phyloP scores from a whole-genome alignment of 1,284 basidiomycete genomes.

The Rhodotorula sp. region DNA sequence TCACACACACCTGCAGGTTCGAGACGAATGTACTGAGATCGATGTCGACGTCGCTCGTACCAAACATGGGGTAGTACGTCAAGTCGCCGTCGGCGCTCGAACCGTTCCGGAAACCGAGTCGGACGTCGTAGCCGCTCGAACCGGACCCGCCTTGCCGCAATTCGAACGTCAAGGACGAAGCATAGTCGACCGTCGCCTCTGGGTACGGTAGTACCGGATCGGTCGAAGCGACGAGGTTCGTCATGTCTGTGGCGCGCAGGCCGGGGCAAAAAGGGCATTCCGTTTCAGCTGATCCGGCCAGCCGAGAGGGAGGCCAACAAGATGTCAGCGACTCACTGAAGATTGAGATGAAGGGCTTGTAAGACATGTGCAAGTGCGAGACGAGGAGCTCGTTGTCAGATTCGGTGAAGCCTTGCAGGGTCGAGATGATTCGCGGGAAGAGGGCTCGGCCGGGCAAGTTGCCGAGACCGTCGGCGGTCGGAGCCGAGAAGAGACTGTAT shows the following conservation, averaged over 20 bases:
- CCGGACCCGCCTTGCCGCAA: constrained; percentile 58
- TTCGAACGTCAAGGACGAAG: constrained; percentile 73
- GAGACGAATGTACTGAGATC: constrained; percentile 74
- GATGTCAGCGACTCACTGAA: constrained; percentile 43
- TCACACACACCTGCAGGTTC: constrained; percentile 56
- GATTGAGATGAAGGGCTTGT: constrained; percentile 15
- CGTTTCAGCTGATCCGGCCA: constrained; percentile 54
- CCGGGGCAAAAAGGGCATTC: not conserved
- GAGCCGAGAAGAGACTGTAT: constrained; percentile 67
- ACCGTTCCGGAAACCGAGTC: constrained; percentile 63
- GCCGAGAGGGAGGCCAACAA: constrained; percentile 59
- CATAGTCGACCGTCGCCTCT: constrained; percentile 63
- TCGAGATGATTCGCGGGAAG: constrained; percentile 65
- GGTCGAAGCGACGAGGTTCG: constrained; percentile 55
- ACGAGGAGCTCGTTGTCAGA: constrained; percentile 69
- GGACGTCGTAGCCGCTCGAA: constrained; percentile 23
- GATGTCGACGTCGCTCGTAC: constrained; percentile 58
- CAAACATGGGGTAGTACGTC: constrained; percentile 45
- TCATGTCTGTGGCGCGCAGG: constrained; percentile 58
- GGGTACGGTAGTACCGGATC: constrained; percentile 58
- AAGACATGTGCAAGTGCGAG: constrained; percentile 56
- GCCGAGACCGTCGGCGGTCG: constrained; percentile 63
- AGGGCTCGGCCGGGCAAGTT: constrained; percentile 79
- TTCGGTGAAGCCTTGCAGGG: constrained; percentile 71
- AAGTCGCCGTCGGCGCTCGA: constrained; percentile 52